A percentile compares a stretch with the other conserved stretches of the same genome.
Evolutionary conservation across 2,329 filamentous ascomycete species (phyloP).

Genomic region (Calonectria naviculata): DNA sequence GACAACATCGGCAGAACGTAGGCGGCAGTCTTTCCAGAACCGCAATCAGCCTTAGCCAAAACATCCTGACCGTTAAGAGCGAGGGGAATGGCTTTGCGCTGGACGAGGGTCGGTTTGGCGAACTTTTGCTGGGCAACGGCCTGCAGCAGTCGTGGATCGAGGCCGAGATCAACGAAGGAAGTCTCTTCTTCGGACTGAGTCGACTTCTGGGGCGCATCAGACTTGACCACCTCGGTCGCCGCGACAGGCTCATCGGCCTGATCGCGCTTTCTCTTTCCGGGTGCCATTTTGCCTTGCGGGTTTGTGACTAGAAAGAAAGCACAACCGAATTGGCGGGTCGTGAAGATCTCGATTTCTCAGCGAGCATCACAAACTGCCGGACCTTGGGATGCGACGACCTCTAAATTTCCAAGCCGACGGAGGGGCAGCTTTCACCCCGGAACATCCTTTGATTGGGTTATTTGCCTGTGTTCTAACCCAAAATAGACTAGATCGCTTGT

Average conservation of each 20-base stretch:
- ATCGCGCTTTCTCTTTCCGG: conserved; percentile 68
- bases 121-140: conserved; percentile 88
- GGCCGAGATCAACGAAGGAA: conserved; percentile 80
- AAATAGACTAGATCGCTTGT: background rate
- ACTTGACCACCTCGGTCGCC: conserved; percentile 37
- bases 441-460: conserved; percentile 30
- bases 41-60: conserved; percentile 91
- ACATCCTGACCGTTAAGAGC: conserved; percentile 90
- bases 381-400: conserved; percentile 32
- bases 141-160: conserved; percentile 88
- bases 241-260: conserved; percentile 62
- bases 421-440: conserved; percentile 35
- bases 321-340: conserved; percentile 1
- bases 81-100: conserved; percentile 87
- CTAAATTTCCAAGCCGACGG: conserved; percentile 39
- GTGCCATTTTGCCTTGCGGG: conserved; percentile 28
- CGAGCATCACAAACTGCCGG: conserved; percentile 28
- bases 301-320: conserved; percentile 13
- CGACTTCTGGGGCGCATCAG: conserved; percentile 39
- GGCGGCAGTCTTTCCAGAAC: conserved; percentile 97
- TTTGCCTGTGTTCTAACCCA: fast-evolving
- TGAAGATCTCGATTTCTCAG: conserved; percentile 35
- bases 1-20: conserved; percentile 93
- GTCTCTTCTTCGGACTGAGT: conserved; percentile 46
- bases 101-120: conserved; percentile 87